Conservation (phyloP, 1,284 basidiomycete species). For the Trametes versicolor region DNA sequence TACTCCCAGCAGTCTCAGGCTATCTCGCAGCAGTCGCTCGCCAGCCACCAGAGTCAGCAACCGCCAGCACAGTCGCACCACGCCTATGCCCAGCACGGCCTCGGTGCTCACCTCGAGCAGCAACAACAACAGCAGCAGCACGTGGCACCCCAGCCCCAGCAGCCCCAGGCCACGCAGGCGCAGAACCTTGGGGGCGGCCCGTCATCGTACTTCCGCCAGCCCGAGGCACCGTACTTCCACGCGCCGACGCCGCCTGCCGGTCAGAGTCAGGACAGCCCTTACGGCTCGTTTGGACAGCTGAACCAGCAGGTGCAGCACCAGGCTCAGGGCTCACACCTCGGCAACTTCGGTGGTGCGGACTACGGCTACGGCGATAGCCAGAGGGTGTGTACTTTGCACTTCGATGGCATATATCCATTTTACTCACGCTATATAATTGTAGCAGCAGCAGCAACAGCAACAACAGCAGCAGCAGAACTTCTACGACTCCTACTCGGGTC, state of each 20-base stretch:
- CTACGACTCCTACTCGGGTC: conserved; percentile 73
- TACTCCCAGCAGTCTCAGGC: conserved; percentile 51
- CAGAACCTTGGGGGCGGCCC: conserved; percentile 48
- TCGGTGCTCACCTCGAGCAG: conserved; percentile 70
- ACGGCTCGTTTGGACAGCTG: conserved; percentile 74
- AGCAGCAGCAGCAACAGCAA: conserved; percentile 2
- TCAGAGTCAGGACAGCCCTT: conserved; percentile 70
- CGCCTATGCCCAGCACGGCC: conserved; percentile 69
- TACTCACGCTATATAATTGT: neutral
- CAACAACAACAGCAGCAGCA: conserved; percentile 51
- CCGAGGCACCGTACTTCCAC: conserved; percentile 77
- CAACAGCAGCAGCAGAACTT: conserved; percentile 58
- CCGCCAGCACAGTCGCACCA: conserved; percentile 52
- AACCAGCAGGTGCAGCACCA: conserved; percentile 59
- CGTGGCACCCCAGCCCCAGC: conserved; percentile 47
- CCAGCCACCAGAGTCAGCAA: conserved; percentile 53
- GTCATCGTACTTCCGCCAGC: conserved; percentile 71
- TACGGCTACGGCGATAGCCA: conserved; percentile 74
- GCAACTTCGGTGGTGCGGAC: conserved; percentile 65
- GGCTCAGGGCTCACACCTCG: conserved; percentile 62
- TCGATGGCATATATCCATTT: neutral
- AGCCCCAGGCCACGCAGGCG: conserved; percentile 51
- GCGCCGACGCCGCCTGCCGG: conserved; percentile 75
- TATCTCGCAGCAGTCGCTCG: conserved; percentile 42
- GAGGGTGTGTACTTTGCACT: conserved; percentile 54